Base-by-base conservation (phyloP, 2,329 filamentous ascomycete genomes). In the Mycosphaerella sp. region DNA sequence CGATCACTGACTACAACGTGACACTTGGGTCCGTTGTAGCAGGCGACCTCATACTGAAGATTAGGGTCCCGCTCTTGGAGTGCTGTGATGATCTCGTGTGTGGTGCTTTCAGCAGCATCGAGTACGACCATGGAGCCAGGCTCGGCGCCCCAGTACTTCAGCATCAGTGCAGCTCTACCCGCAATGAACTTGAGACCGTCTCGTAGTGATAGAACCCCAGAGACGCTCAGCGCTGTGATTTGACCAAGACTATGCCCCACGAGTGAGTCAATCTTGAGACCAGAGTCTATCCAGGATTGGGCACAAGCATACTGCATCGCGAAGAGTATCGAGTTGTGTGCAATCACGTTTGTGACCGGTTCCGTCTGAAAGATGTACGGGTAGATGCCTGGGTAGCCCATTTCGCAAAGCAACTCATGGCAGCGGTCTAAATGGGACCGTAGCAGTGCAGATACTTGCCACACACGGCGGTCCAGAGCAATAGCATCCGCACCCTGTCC, bases 171-270 rank as follows among this genome's bases (percentile, higher is more conserved):
- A 31, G 58, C 56, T 46, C 58, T 47, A 9, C 46, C 43, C 26
- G 40, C 48, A 10, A 58, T 36, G n/a, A 58, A 47, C 11, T 38
- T 48, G 8, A 58, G 11, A 7, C 45, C 53, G n/a, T 58, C 52
- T 17, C 14, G 14, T 7, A 60, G 45, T 11, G 36, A 42, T 4
- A 60, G 21, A 17, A 45, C 34, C 6, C 55, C 58, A 26, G 44
- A 48, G 12, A 58, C 44, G 26, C 41, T 43, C 17, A 55, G 36
- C 8, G 55, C 55, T 14, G 46, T 46, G 3, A 60, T 43, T 32
- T 60, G 40, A 8, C 58, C 58, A 29, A 60, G 53, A 41, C 52
- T 55, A 38, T 60, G 58, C 4, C 58, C 58, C 6, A 58, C 45
- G 6, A 54, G 39, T 11, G 49, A 44, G 21, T 38, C 45, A 9